Evolutionary conservation across 768 basidiomycete genomes (phyloP), one percentile per base, ranked within the genome.

Genomic region (Auriscalpium vulgare): DNA sequence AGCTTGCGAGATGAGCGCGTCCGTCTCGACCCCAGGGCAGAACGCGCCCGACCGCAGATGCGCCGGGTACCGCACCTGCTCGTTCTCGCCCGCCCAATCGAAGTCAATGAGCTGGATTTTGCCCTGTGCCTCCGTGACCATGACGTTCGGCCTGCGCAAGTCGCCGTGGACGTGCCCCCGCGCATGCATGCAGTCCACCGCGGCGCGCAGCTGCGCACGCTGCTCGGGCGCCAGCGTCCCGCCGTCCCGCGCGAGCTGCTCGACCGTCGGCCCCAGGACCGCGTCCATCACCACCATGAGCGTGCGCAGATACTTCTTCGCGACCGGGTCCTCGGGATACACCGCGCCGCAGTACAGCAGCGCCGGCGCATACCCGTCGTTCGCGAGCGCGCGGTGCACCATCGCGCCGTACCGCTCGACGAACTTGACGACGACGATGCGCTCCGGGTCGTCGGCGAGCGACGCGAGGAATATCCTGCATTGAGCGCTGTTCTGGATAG

Each of bases 251-350:
- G 17, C 40, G 14, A 43, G 13, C 13, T 8, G 13, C 50, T 69
- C 65, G 29, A 56, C 54, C 29, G 68, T 66, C 64, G 69, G 65
- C 46, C 67, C 61, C 52, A 62, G 60, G 51, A 68, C 60, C 36
- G 68, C 68, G 46, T 65, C 58, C 57, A 71, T 65, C 54, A 68
- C 69, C 48, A 63, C 58, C 40, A 60, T 62, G 49, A 70, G 57
- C 49, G 66, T 65, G 29, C 68, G 67, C 52, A 65, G 62, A 60
- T 69, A 68, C 36, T 69, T 63, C 45, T 52, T 52, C 59, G 40
- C 16, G 47, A n/a, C 47, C 3, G 47, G n/a, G 9, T 17, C 23
- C 3, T 23, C n/a, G n/a, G 47, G 47, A 19, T 47, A 47, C 11
- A 47, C 29, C 14, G 23, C 10, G 23, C 47, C 54, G 17, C 21